Percentiles rank a stretch among this genome's conserved stretches.
Conservation (phyloP, 768 basidiomycete genomes). For the Boletus vermiculosoides region DNA sequence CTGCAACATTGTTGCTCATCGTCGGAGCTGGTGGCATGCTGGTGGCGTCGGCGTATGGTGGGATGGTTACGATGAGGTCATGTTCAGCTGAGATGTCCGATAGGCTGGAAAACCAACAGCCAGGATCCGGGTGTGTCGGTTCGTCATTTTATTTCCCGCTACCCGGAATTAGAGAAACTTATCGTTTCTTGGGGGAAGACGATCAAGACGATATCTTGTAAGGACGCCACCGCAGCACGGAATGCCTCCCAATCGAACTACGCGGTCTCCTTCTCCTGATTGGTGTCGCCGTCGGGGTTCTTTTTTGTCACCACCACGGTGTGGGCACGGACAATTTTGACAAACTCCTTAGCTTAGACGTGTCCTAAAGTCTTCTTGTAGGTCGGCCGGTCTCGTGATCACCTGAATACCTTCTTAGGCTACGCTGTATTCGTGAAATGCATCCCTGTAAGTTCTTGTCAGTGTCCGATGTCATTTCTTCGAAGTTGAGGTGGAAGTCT, state of each 20-base stretch:
- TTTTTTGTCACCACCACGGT: neutral
- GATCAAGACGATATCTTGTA: neutral
- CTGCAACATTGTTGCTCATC: no score
- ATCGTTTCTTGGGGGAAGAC: no score
- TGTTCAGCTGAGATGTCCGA: neutral
- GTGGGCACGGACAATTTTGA: neutral
- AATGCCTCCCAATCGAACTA: constrained; percentile 2
- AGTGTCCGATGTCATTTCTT: no score
- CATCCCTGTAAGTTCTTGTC: no score
- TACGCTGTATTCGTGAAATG: no score
- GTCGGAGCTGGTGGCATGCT: neutral
- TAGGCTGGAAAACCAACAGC: neutral
- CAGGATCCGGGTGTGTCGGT: neutral
- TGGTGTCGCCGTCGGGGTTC: neutral
- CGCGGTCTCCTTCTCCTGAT: neutral
- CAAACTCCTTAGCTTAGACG: constrained; percentile 1
- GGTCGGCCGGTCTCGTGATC: constrained; percentile 2
- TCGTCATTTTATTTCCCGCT: neutral
- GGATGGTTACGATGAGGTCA: neutral
- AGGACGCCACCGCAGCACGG: neutral
- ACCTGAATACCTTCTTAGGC: no score
- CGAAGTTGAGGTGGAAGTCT: no score
- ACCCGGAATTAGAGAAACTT: no score
- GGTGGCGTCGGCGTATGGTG: neutral
- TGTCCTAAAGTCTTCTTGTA: neutral